A percentile compares a stretch with the other conserved stretches of the same genome.
Conservation (phyloP, 2,329 filamentous ascomycete genomes). For the Xylaria digitata region DNA sequence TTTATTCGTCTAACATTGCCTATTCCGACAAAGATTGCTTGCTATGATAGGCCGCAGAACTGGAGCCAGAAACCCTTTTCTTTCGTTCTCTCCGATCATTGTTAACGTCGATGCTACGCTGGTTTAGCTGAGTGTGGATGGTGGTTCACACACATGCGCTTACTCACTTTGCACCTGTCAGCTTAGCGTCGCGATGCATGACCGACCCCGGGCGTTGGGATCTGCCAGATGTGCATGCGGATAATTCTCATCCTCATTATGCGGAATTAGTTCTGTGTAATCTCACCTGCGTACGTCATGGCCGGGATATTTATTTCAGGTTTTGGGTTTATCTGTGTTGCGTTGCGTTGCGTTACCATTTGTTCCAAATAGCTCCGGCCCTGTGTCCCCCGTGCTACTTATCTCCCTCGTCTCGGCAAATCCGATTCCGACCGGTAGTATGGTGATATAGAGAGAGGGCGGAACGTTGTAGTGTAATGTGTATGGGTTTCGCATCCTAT, state of each 20-base stretch:
- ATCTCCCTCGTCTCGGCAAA: not conserved
- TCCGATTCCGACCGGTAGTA: conserved; percentile 15
- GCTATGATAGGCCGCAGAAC: conserved; percentile 30
- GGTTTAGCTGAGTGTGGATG: conserved; percentile 26
- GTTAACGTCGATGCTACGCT: conserved; percentile 17
- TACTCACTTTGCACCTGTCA: not conserved
- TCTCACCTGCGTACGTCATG: conserved; percentile 15
- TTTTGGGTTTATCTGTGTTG: conserved; percentile 1
- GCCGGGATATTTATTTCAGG: conserved; percentile 6
- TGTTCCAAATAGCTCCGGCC: not conserved
- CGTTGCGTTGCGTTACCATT: conserved; percentile 12
- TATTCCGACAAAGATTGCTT: conserved; percentile 23
- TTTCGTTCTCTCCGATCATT: conserved; percentile 17
- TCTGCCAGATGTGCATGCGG: conserved; percentile 31
- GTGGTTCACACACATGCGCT: conserved; percentile 5
- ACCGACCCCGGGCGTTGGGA: conserved; percentile 18
- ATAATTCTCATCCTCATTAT: conserved; percentile 20
- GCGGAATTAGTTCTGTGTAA: conserved; percentile 20
- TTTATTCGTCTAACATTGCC: conserved; percentile 37
- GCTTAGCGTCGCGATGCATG: conserved; percentile 11
- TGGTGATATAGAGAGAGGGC: not conserved
- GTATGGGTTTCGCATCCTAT: conserved; percentile 11
- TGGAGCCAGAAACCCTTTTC: conserved; percentile 10
- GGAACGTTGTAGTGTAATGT: conserved; percentile 4
- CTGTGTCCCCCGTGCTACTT: not conserved